These are phyloP conservation scores for Barnettozyma wickerhamii DNA, from an alignment of 805 yeast genomes.

Conservation along the genomic window DNA sequence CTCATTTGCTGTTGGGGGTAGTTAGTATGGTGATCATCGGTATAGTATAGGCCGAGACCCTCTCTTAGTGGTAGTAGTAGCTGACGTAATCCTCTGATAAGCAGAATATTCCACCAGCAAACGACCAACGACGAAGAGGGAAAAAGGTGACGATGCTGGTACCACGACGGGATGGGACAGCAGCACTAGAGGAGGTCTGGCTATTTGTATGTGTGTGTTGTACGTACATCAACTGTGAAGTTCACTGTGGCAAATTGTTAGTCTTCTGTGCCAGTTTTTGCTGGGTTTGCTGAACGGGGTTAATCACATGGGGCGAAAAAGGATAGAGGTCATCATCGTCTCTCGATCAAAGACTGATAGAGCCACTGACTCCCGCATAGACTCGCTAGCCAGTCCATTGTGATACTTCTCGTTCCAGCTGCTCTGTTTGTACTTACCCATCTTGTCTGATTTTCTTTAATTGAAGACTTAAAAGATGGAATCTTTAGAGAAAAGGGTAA, in stretches of 20 bases:
- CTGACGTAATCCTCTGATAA: not conserved
- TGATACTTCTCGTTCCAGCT: too few relatives aligned
- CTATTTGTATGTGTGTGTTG: not conserved
- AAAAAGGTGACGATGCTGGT: not conserved
- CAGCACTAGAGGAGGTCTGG: too few relatives aligned
- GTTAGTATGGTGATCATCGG: not conserved
- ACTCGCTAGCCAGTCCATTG: too few relatives aligned
- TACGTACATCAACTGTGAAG: slow-evolving; percentile 52
- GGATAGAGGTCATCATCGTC: too few relatives aligned
- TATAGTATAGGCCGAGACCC: not conserved
- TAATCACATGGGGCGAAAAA: too few relatives aligned
- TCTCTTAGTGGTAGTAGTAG: too few relatives aligned
- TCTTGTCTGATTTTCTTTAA: slow-evolving; percentile 22
- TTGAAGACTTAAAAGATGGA: slow-evolving; percentile 12
- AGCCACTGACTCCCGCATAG: too few relatives aligned
- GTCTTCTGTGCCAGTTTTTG: too few relatives aligned
- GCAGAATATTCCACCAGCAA: not conserved
- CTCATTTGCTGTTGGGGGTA: slow-evolving; percentile 75
- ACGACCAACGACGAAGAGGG: not conserved
- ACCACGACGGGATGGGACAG: too few relatives aligned
- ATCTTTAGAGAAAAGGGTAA: slow-evolving; percentile 2
- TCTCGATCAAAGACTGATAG: not conserved
- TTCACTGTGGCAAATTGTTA: slow-evolving; percentile 33
- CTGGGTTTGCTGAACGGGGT: too few relatives aligned
- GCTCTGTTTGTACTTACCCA: slow-evolving; percentile 22